phyloP scores from a whole-genome alignment of 768 basidiomycete species.

The Suillus cothurnatus region DNA sequence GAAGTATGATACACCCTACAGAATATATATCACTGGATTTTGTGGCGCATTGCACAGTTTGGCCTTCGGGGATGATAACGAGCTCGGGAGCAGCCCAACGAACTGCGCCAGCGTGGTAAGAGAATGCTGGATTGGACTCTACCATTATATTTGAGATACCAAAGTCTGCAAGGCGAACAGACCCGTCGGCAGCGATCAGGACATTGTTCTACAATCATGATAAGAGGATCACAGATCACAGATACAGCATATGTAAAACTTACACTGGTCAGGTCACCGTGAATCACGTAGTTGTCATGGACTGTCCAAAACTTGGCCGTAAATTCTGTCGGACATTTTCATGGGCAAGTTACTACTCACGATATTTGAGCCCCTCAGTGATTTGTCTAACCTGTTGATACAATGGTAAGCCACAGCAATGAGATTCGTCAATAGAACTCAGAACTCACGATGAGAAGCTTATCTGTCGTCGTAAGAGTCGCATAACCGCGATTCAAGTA shows the following conservation, averaged over 20 bases:
- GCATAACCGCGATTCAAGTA: no score
- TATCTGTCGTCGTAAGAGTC: no score
- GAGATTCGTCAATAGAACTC: no score
- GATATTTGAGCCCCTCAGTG: no score
- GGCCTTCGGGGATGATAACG: slow-evolving; percentile 35
- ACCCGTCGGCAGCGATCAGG: slow-evolving; percentile 33
- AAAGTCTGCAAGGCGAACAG: slow-evolving; percentile 38
- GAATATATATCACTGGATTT: slow-evolving; percentile 47
- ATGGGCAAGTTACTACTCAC: no score
- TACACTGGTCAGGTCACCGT: slow-evolving; percentile 49
- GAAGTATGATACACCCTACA: slow-evolving; percentile 35
- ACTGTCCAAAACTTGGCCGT: no score
- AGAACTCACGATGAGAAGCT: no score
- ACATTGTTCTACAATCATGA: slow-evolving; percentile 32
- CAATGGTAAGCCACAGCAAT: no score
- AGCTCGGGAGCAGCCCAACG: slow-evolving; percentile 50
- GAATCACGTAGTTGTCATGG: slow-evolving; percentile 37
- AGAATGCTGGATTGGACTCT: slow-evolving; percentile 21
- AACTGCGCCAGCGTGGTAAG: slow-evolving; percentile 39
- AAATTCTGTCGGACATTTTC: no score
- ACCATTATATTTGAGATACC: slow-evolving; percentile 35
- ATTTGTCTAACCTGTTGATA: no score
- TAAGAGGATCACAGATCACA: background rate
- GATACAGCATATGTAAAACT: slow-evolving; percentile 2
- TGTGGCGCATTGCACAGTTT: slow-evolving; percentile 15